These are phyloP conservation scores for Xylaria nigripes DNA, from an alignment of 495 filamentous ascomycete genomes.

Conservation along the genomic window DNA sequence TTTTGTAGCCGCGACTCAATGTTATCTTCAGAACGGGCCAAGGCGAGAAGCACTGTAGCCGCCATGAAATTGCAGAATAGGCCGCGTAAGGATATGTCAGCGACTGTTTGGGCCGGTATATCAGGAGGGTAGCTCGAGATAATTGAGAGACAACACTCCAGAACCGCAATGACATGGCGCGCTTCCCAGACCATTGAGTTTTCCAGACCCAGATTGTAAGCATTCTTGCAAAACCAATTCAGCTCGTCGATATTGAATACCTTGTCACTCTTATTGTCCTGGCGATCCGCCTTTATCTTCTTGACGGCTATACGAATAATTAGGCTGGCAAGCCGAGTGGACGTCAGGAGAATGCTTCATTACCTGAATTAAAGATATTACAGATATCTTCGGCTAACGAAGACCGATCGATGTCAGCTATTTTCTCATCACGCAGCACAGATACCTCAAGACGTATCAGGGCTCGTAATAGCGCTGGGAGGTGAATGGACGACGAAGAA, in stretches of 20 bases:
- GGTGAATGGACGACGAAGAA: constrained; percentile 46
- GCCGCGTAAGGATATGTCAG: constrained; percentile 48
- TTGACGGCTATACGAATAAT: constrained; percentile 30
- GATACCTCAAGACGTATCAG: constrained; percentile 51
- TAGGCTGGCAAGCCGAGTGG: not conserved
- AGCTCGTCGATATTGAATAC: constrained; percentile 55
- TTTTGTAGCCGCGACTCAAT: constrained; percentile 49
- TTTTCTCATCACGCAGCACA: constrained; percentile 39
- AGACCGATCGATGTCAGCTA: constrained; percentile 10
- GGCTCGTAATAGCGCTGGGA: constrained; percentile 60
- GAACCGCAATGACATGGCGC: constrained; percentile 44
- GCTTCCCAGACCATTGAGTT: constrained; percentile 48
- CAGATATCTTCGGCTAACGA: constrained; percentile 45
- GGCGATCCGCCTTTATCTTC: constrained; percentile 36
- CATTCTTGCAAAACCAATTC: constrained; percentile 73
- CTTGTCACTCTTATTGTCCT: constrained; percentile 21
- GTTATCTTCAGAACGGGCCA: constrained; percentile 59
- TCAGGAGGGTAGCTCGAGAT: constrained; percentile 51
- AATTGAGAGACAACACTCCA: constrained; percentile 54
- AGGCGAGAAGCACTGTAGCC: constrained; percentile 47
- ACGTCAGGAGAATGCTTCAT: constrained; percentile 31
- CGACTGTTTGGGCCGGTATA: constrained; percentile 26
- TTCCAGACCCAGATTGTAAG: constrained; percentile 65
- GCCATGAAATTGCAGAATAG: constrained; percentile 65
- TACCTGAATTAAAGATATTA: constrained; percentile 51